Evolutionary conservation across 2,329 filamentous ascomycete species (phyloP), one percentile per base, ranked within the genome.

Genomic region (Apiospora malaysiana): DNA sequence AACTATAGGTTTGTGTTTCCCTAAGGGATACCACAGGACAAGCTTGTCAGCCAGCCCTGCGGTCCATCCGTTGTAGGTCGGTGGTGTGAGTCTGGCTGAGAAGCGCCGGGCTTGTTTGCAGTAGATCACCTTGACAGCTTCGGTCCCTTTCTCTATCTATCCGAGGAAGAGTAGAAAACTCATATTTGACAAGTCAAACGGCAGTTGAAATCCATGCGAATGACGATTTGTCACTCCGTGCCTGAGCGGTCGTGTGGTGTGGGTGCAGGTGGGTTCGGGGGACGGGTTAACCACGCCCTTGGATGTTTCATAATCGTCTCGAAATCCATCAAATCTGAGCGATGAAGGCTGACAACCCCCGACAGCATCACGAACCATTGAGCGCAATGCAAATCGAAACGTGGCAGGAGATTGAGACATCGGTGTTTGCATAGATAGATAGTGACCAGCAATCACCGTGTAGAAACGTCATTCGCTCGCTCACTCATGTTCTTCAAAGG

Each of bases 251-350:
- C 16, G n/a, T 42, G 25, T 25, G 5, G 27, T 27, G 23, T 16
- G 16, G 47, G 66, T 27, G 23, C 2, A 7, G 47, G 66, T 37
- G 66, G 56, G 56, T 32, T 63, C 32, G 21, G 32, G 32, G 27
- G 51, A 63, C 27, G 51, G 63, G 66, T 47, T 68, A 23, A 37
- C 43, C 14, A 32, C 32, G 18, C 46, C 27, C 46, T 21, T 47
- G 66, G 32, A 37, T 43, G 66, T 68, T 68, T 68, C 66, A 68
- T 68, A 47, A 37, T 37, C 66, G 66, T 68, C 66, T 68, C 66
- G 46, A 68, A 37, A 40, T 63, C 12, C 32, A 63, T 21, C 10
- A n/a, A 63, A 59, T 59, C 51, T 21, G 51, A 37, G 27, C 51
- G 27, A 37, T 7, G 51, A 32, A 40, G 32, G 14, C 16, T 63